Conservation (phyloP, 805 yeast genomes). For the Barnettozyma vustinii region DNA sequence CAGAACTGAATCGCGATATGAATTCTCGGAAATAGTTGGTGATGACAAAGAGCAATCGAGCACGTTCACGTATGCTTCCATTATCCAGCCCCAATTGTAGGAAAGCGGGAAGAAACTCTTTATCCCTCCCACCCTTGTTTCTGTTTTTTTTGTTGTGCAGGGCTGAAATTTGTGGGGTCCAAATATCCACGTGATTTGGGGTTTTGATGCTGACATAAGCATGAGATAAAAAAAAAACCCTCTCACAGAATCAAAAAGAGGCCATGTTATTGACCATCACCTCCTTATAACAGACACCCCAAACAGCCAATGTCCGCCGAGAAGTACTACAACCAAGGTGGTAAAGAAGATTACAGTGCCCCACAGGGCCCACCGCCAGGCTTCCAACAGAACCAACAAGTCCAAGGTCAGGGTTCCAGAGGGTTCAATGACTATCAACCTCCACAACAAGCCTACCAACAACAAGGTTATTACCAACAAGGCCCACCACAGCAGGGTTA, state of each 20-base stretch:
- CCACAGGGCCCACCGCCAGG: conserved; percentile 17
- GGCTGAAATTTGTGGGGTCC: background rate
- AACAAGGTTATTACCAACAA: conserved; percentile 28
- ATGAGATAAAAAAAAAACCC: background rate
- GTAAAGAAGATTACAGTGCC: conserved; percentile 15
- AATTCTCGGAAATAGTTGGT: background rate
- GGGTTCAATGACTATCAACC: conserved; percentile 21
- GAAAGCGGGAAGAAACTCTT: background rate
- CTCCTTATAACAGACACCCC: background rate
- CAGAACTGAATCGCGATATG: background rate
- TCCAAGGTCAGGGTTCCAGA: conserved; percentile 7
- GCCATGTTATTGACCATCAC: background rate
- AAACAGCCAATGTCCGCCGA: conserved; percentile 23
- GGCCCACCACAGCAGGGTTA: conserved; percentile 36
- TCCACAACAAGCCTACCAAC: conserved; percentile 14
- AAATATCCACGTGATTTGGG: background rate
- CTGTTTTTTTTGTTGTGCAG: background rate
- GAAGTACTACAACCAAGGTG: conserved; percentile 21
- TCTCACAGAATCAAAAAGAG: background rate
- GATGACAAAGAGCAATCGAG: background rate
- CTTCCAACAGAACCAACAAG: conserved; percentile 12
- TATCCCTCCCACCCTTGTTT: background rate
- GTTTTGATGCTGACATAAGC: too few species aligned
- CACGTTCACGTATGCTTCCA: conserved; percentile 3
- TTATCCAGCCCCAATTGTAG: background rate